Conservation (phyloP, 495 filamentous ascomycete genomes). For the Podospora fimiseda region DNA sequence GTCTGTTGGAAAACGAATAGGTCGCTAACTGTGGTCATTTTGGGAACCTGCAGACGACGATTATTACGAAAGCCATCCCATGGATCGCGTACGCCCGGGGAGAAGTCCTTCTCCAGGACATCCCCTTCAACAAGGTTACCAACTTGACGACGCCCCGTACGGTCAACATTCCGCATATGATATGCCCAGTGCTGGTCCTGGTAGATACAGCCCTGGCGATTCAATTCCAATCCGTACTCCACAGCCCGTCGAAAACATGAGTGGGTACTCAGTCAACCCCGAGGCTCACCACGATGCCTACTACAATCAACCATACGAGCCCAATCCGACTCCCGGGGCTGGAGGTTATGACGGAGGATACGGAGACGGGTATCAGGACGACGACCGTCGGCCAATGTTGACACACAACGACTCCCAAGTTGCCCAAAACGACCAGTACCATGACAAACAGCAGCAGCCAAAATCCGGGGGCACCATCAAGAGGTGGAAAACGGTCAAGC, state of each 20-base stretch:
- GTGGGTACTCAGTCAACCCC: conserved; percentile 70
- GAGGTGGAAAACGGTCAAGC: conserved; percentile 97
- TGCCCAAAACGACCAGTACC: conserved; percentile 40
- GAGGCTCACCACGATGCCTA: conserved; percentile 82
- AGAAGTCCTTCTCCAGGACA: conserved; percentile 52
- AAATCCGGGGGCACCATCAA: conserved; percentile 54
- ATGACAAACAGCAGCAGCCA: conserved; percentile 43
- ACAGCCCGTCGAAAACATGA: conserved; percentile 75
- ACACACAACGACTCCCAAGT: conserved; percentile 40
- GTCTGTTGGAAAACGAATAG: background rate
- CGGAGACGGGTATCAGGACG: conserved; percentile 29
- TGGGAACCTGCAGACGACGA: conserved; percentile 49
- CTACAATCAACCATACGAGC: conserved; percentile 75
- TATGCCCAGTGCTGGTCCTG: conserved; percentile 53
- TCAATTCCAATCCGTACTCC: conserved; percentile 65
- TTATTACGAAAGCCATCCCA: conserved; percentile 47
- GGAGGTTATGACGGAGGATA: conserved; percentile 40
- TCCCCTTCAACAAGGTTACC: conserved; percentile 55
- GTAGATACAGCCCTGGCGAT: conserved; percentile 50
- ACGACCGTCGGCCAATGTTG: conserved; percentile 48
- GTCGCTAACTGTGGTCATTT: conserved; percentile 19
- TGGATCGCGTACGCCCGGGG: conserved; percentile 50
- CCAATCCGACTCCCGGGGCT: conserved; percentile 55
- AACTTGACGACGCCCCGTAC: conserved; percentile 65
- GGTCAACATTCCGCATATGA: conserved; percentile 49